These are phyloP conservation scores for Schizophyllum commune DNA, from an alignment of 1,284 basidiomycete genomes.

Conservation along the genomic window DNA sequence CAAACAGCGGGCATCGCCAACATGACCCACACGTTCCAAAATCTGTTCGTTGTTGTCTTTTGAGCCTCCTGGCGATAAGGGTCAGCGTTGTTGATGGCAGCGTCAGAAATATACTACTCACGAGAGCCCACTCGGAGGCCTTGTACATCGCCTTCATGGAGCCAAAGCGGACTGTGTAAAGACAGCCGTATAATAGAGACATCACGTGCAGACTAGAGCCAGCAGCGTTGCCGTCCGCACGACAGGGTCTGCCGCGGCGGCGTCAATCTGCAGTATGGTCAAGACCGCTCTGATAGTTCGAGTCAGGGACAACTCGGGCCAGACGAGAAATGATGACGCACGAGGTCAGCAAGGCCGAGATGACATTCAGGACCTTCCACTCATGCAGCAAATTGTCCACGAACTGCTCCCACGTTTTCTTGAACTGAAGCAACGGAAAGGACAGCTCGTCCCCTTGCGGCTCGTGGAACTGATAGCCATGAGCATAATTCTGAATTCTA, in stretches of 20 bases:
- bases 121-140: conserved; percentile 62
- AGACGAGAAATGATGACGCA: conserved; percentile 15
- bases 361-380: conserved; percentile 40
- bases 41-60: conserved; percentile 30
- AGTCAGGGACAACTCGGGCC: no score
- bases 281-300: conserved; percentile 64
- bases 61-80: conserved; percentile 41
- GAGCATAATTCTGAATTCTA: conserved; percentile 1
- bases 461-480: conserved; percentile 4
- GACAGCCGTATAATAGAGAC: conserved; percentile 61
- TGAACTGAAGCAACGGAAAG: conserved; percentile 13
- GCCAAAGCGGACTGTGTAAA: conserved; percentile 64
- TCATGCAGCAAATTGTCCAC: conserved; percentile 35
- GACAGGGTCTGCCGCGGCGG: conserved; percentile 47
- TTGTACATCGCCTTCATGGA: conserved; percentile 64
- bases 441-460: background rate
- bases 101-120: conserved; percentile 27
- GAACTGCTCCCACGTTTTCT: conserved; percentile 32
- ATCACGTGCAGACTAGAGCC: conserved; percentile 58
- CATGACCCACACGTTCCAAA: background rate
- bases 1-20: conserved; percentile 38
- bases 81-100: background rate
- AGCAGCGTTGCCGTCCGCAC: conserved; percentile 52
- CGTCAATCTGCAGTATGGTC: conserved; percentile 55
- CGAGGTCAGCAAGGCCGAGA: conserved; percentile 34